Conservation (phyloP, 768 basidiomycete genomes). For the Tephrocybe sp. region DNA sequence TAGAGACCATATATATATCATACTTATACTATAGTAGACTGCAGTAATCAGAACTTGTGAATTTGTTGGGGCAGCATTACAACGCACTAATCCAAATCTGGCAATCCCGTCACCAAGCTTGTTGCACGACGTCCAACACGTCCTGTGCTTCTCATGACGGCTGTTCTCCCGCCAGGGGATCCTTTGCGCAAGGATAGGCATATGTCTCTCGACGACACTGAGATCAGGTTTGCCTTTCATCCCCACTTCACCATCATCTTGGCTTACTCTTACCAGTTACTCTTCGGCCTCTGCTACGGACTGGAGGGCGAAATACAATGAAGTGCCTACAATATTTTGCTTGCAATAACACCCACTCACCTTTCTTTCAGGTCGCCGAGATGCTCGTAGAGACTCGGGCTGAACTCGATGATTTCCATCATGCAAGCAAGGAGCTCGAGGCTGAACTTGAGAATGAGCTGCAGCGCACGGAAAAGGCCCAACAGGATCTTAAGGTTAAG, state of each 20-base stretch:
- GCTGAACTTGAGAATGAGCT: conserved; percentile 92
- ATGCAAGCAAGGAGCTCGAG: conserved; percentile 87
- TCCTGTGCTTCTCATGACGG: conserved; percentile 44
- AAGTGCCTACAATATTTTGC: conserved; percentile 30
- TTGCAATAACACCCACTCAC: conserved; percentile 4
- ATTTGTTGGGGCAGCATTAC: conserved; percentile 5
- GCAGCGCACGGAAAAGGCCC: conserved; percentile 81
- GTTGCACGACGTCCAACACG: conserved; percentile 2
- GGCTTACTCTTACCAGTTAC: conserved; percentile 40
- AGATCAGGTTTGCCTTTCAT: conserved; percentile 45
- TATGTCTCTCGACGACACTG: conserved; percentile 66
- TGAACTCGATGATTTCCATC: conserved; percentile 86
- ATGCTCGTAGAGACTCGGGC: conserved; percentile 82
- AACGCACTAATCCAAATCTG: conserved; percentile 13
- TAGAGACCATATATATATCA: conserved; percentile 20
- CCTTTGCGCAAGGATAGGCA: conserved; percentile 54
- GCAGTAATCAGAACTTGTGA: too few species aligned
- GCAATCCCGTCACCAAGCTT: conserved; percentile 12
- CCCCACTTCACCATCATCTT: conserved; percentile 8
- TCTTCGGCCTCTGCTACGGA: conserved; percentile 48
- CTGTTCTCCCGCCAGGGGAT: conserved; percentile 61
- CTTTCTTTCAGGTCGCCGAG: conserved; percentile 53
- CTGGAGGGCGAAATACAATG: conserved; percentile 79
- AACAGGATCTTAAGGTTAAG: conserved; percentile 76
- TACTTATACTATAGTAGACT: neutral